These are phyloP conservation scores for Yamadazyma atmosphaerica DNA, from an alignment of 1,139 yeast species.

Conservation along the genomic window DNA sequence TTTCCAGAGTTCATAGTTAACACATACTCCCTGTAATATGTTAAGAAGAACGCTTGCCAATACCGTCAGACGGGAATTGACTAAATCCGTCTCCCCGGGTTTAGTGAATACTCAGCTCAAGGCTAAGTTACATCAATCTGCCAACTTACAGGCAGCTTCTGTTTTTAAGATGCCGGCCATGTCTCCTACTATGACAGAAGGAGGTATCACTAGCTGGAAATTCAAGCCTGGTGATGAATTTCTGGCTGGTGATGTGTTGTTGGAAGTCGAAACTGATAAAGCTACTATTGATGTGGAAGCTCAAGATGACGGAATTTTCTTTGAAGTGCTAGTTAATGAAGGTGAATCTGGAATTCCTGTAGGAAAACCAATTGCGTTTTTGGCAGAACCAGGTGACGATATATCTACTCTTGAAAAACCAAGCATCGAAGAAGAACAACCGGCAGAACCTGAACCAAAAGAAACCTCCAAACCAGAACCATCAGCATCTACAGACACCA, in stretches of 20 bases:
- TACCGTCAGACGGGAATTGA: background rate
- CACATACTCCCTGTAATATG: background rate
- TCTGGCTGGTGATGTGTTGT: constrained; percentile 79
- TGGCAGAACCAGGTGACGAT: constrained; percentile 90
- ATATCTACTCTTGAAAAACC: constrained; percentile 65
- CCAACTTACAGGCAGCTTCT: constrained; percentile 43
- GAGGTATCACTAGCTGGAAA: constrained; percentile 96
- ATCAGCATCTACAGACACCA: constrained; percentile 4
- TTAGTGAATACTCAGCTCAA: background rate
- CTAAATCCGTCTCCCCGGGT: background rate
- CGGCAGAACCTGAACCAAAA: constrained; percentile 15
- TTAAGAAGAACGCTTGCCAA: background rate
- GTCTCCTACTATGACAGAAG: constrained; percentile 99
- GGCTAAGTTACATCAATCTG: constrained; percentile 17
- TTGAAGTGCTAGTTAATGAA: constrained; percentile 67
- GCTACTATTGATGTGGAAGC: constrained; percentile 94
- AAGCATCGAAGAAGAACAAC: constrained; percentile 24
- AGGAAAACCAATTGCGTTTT: constrained; percentile 84
- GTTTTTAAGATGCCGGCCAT: constrained; percentile 93
- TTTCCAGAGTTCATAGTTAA: background rate
- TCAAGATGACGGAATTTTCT: constrained; percentile 85
- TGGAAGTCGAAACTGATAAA: constrained; percentile 92
- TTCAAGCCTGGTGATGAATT: constrained; percentile 78
- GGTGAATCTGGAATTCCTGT: constrained; percentile 82
- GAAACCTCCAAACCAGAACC: constrained; percentile 19